Conservation (phyloP, 2,329 filamentous ascomycete genomes). For the Mycosphaerella sp. region DNA sequence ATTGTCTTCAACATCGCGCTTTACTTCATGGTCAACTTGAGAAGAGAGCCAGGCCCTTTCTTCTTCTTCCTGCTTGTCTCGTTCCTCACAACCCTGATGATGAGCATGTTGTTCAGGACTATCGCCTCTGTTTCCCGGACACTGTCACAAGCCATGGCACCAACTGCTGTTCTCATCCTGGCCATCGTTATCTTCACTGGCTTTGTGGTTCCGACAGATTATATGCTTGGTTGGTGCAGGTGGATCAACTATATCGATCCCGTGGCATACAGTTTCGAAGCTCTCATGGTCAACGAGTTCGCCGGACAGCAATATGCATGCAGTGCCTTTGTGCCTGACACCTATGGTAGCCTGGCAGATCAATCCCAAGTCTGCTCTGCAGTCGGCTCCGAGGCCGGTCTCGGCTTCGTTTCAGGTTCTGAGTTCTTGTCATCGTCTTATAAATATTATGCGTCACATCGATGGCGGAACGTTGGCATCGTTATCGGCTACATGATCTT, state of each 20-base stretch:
- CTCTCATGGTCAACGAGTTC: conserved; percentile 69
- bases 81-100: conserved; percentile 65
- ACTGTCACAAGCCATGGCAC: conserved; percentile 52
- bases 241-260: conserved; percentile 82
- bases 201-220: conserved; percentile 50
- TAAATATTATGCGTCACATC: conserved; percentile 36
- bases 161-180: conserved; percentile 54
- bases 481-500: conserved; percentile 42
- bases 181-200: conserved; percentile 63
- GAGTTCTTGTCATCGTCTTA: conserved; percentile 32
- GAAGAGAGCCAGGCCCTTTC: conserved; percentile 67
- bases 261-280: conserved; percentile 73
- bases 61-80: conserved; percentile 80
- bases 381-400: conserved; percentile 39
- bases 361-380: conserved; percentile 37
- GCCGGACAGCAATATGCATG: conserved; percentile 55
- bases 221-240: conserved; percentile 74
- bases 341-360: conserved; percentile 35
- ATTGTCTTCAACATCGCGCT: conserved; percentile 72
- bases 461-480: conserved; percentile 46
- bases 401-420: conserved; percentile 37
- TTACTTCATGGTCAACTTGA: conserved; percentile 83
- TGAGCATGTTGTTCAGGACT: conserved; percentile 82
- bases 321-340: conserved; percentile 38
- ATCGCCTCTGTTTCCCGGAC: conserved; percentile 72